Evolutionary conservation across 2,329 filamentous ascomycete genomes (phyloP).

Genomic region (Talaromyces amestolkiae): DNA sequence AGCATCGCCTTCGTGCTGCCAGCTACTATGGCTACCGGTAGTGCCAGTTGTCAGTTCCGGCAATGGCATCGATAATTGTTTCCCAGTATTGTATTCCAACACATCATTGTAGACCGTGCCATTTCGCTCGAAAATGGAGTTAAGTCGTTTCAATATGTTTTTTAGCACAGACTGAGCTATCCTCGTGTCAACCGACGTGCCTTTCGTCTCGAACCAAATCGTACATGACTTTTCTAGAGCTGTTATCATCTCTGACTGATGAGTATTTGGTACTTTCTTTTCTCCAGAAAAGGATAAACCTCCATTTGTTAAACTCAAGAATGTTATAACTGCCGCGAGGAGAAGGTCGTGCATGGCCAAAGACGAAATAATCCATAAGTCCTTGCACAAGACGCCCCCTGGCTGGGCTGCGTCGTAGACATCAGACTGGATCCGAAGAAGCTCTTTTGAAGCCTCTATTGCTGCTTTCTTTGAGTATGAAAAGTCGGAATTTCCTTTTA

Average conservation of each 20-base stretch:
- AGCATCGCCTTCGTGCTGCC: background rate
- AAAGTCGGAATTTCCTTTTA: background rate
- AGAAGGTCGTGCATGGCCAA: constrained; percentile 11
- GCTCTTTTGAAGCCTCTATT: constrained; percentile 12
- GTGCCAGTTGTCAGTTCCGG: background rate
- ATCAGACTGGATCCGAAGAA: constrained; percentile 8
- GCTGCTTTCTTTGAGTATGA: constrained; percentile 4
- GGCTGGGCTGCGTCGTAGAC: constrained; percentile 11
- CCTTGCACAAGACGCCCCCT: constrained; percentile 6
- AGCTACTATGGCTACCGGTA: background rate
- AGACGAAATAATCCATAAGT: constrained; percentile 11
- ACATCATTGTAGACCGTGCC: background rate
- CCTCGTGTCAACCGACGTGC: constrained; percentile 8
- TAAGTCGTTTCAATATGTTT: constrained; percentile 4
- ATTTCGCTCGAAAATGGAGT: background rate
- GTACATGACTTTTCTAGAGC: constrained; percentile 6
- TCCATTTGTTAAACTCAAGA: background rate
- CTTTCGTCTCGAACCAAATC: constrained; percentile 10
- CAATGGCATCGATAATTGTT: background rate
- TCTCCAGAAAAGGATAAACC: background rate
- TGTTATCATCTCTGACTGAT: background rate
- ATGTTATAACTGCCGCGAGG: constrained; percentile 8
- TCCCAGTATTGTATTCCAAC: background rate
- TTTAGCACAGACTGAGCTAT: background rate
- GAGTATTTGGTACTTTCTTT: background rate